Base-by-base conservation (phyloP, 1,139 yeast species). In the Yamadazyma epiphylla region DNA sequence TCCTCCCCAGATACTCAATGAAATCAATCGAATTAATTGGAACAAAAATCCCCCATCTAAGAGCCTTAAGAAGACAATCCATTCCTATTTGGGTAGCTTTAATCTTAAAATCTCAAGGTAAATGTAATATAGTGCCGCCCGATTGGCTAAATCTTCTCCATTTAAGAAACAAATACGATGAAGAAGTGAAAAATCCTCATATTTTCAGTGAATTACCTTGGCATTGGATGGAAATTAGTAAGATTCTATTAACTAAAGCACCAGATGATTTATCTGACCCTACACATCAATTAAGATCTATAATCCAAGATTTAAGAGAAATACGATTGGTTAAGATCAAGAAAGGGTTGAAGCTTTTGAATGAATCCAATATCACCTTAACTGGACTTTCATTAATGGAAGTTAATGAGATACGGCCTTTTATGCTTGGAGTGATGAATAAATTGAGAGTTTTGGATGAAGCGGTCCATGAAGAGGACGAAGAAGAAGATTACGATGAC, bases 71-170 rank as follows among this genome's bases (percentile, higher is more conserved):
- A 40, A 68, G 91, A 34, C 76, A 73, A 19, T 65, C 73, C 28
- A 79, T 91, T 0, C 95, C 96, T 0, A 45, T 91, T 4, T 91
- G 98, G 98, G 65, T 86, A 15, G 97, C 96, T 0, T 55, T 88
- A 10, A 64, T 89, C 12, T 63, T 91, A 32, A 87, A 87, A 49
- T 77, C 82, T 27, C 97, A 91, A 53, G 81, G 79, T 29, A 81
- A 89, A 44, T 87, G 97, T 55, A 81, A 80, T 39, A 79, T 91
- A 3, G 80, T 88, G 5, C 81, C 89, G 8, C 99, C 99, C 0
- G 69, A 64, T 3, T 91, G 99, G 99, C 66, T 91, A n/a, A 71
- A 69, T 11, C 57, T 74, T 30, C 61, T 64, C n/a, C 65, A 63
- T 34, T 55, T 91, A 34, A 72, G 73, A 36, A 67, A 64, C 5